A percentile compares a stretch with the other conserved stretches of the same genome.
These are phyloP conservation scores for Botryotinia convoluta DNA, from an alignment of 2,329 filamentous ascomycete species.

Conservation along the genomic window DNA sequence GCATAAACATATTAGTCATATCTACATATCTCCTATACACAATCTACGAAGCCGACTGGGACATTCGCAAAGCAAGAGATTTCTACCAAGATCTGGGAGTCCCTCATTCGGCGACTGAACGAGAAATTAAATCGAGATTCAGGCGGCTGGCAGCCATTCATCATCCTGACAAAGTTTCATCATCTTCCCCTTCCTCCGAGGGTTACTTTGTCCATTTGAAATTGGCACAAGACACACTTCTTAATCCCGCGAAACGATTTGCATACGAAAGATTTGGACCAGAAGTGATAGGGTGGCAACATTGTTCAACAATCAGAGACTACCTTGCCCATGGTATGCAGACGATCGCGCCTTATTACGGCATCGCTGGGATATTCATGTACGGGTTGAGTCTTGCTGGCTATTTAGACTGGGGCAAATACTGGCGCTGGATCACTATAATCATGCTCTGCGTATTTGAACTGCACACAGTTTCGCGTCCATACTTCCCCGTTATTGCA, in stretches of 20 bases:
- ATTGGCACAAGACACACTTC: slow-evolving; percentile 75
- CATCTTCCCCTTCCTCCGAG: slow-evolving; percentile 36
- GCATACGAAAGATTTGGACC: slow-evolving; percentile 89
- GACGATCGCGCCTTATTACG: slow-evolving; percentile 60
- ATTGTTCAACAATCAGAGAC: slow-evolving; percentile 67
- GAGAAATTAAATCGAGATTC: slow-evolving; percentile 80
- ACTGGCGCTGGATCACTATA: slow-evolving; percentile 63
- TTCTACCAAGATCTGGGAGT: slow-evolving; percentile 80
- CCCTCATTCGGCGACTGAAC: slow-evolving; percentile 64
- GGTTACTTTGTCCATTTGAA: slow-evolving; percentile 78
- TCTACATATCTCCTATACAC: slow-evolving; percentile 84
- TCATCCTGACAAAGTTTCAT: slow-evolving; percentile 49
- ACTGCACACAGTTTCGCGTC: slow-evolving; percentile 54
- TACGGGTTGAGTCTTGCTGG: slow-evolving; percentile 62
- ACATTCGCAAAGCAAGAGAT: slow-evolving; percentile 66
- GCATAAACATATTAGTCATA: slow-evolving; percentile 81
- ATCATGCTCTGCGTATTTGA: slow-evolving; percentile 55
- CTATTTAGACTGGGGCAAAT: slow-evolving; percentile 64
- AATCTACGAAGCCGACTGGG: slow-evolving; percentile 86
- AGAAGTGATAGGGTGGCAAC: slow-evolving; percentile 62
- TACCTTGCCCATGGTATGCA: slow-evolving; percentile 68
- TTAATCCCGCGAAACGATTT: slow-evolving; percentile 74
- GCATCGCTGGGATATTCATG: slow-evolving; percentile 53
- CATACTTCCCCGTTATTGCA: slow-evolving; percentile 49
- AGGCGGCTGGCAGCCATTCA: slow-evolving; percentile 20